Percentiles rank a stretch among this genome's conserved stretches.
phyloP scores from a whole-genome alignment of 202 grass and related monocot species.

The Zoysia matrella region DNA sequence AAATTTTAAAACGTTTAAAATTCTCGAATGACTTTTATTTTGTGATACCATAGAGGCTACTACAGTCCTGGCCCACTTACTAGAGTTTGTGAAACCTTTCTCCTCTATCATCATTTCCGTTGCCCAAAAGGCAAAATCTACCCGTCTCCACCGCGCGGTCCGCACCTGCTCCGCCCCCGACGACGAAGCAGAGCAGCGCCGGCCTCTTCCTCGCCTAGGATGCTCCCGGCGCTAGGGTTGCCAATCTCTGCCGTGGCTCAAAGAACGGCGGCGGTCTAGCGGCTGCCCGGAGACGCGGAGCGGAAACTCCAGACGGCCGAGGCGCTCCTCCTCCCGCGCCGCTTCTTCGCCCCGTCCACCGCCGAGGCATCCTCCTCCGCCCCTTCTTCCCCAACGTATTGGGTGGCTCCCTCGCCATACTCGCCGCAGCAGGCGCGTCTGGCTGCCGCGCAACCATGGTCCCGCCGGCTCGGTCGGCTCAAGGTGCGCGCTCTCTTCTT shows the following conservation, averaged over 20 bases:
- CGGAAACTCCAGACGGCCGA: conserved; percentile 57
- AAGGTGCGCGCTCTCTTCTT: conserved; percentile 50
- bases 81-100: too few species aligned
- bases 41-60: too few species aligned
- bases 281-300: neutral
- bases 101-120: too few species aligned
- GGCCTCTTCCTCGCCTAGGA: conserved; percentile 7
- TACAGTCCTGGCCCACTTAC: too few species aligned
- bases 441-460: conserved; percentile 14
- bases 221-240: conserved; percentile 20
- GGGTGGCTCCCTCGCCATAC: conserved; percentile 19
- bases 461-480: conserved; percentile 34
- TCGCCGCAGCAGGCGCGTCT: conserved; percentile 28
- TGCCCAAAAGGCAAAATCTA: neutral
- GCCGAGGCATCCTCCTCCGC: conserved; percentile 20
- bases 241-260: neutral
- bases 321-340: conserved; percentile 47
- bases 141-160: conserved; percentile 27
- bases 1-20: too few species aligned
- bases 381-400: conserved; percentile 22
- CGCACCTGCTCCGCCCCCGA: neutral
- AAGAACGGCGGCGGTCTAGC: conserved; percentile 32
- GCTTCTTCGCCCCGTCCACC: conserved; percentile 22
- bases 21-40: too few species aligned
- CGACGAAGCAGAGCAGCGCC: neutral